Conservation (phyloP, 345 rosid genomes). For the Pelargonium nanum region DNA sequence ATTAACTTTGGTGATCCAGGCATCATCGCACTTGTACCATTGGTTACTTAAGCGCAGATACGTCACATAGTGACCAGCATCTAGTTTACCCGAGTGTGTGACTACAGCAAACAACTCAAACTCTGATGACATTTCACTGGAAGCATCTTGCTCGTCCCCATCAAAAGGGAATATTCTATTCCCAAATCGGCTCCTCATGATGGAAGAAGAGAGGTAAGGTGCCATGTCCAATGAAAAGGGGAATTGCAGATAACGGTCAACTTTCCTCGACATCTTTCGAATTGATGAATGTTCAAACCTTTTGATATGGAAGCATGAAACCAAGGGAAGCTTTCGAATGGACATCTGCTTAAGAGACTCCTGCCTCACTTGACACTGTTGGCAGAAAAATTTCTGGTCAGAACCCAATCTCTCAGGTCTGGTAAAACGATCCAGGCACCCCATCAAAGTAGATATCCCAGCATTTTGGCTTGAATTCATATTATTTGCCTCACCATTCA, state of each 20-base stretch:
- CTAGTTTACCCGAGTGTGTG: conserved; percentile 49
- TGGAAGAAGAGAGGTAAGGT: conserved; percentile 54
- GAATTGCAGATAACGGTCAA: conserved; percentile 51
- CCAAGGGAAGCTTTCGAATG: conserved; percentile 58
- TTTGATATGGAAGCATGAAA: conserved; percentile 59
- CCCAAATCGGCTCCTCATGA: conserved; percentile 47
- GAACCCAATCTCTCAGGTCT: conserved; percentile 57
- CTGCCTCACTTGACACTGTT: conserved; percentile 53
- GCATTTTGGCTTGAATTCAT: conserved; percentile 23
- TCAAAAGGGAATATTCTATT: conserved; percentile 45
- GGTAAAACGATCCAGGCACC: conserved; percentile 55
- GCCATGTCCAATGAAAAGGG: conserved; percentile 54
- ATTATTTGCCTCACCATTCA: conserved; percentile 38
- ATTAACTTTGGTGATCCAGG: conserved; percentile 51
- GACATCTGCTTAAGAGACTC: conserved; percentile 71
- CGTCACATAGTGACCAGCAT: conserved; percentile 55
- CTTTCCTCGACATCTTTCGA: conserved; percentile 52
- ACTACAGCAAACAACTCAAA: conserved; percentile 60
- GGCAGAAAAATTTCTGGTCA: conserved; percentile 68
- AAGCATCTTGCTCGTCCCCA: conserved; percentile 38
- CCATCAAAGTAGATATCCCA: conserved; percentile 40
- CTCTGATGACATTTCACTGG: conserved; percentile 40
- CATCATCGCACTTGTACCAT: conserved; percentile 70
- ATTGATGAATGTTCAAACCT: conserved; percentile 53
- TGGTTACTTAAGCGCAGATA: conserved; percentile 45